These are phyloP conservation scores for Stromatinia cepivora DNA, from an alignment of 2,329 filamentous ascomycete genomes.

Conservation along the genomic window DNA sequence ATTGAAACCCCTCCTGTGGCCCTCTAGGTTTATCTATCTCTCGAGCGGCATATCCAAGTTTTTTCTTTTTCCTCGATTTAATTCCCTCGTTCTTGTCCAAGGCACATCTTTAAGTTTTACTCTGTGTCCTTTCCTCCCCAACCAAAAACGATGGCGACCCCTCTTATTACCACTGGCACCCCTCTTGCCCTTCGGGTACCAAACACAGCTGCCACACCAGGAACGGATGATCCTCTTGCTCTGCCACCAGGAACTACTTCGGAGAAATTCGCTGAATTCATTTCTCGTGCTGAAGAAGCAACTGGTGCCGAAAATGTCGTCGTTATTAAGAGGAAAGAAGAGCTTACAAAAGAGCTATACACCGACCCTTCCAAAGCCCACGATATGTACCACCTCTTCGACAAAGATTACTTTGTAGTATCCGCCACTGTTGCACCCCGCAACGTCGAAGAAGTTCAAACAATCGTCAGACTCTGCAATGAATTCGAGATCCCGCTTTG, in stretches of 20 bases:
- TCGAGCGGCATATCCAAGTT: not conserved
- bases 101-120: not conserved
- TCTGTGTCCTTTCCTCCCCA: not conserved
- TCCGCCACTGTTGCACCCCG: constrained; percentile 24
- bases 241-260: constrained; percentile 25
- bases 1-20: not conserved
- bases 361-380: constrained; percentile 34
- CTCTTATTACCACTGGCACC: not conserved
- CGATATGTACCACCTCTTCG: constrained; percentile 45
- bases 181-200: constrained; percentile 1
- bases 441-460: constrained; percentile 49
- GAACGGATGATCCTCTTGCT: constrained; percentile 22
- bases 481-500: constrained; percentile 49
- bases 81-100: not conserved
- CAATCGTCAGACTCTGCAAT: constrained; percentile 47
- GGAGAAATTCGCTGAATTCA: constrained; percentile 23
- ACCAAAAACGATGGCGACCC: not conserved
- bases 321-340: constrained; percentile 21
- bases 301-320: constrained; percentile 21
- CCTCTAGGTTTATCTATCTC: not conserved
- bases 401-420: constrained; percentile 45
- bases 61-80: not conserved
- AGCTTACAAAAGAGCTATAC: constrained; percentile 25
- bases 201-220: not conserved
- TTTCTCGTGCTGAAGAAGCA: constrained; percentile 12